These are phyloP conservation scores for Lablab purpureus DNA, from an alignment of 306 rosid species.

Conservation along the genomic window DNA sequence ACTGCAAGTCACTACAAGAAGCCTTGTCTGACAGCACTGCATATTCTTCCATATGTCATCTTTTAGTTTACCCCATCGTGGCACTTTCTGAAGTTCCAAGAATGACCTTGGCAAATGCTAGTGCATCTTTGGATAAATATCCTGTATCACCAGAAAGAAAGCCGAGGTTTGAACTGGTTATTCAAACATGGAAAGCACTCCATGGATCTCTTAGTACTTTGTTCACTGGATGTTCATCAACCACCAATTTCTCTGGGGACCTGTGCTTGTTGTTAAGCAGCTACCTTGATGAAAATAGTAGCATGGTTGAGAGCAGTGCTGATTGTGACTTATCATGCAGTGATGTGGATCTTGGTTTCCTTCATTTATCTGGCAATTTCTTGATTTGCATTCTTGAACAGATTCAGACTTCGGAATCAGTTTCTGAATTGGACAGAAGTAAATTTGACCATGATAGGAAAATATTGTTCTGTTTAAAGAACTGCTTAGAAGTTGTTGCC, in stretches of 20 bases:
- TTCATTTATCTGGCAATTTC: slow-evolving; percentile 63
- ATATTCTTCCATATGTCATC: slow-evolving; percentile 53
- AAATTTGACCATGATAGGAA: slow-evolving; percentile 40
- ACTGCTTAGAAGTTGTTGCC: slow-evolving; percentile 59
- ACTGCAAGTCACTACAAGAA: slow-evolving; percentile 50
- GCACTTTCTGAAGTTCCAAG: slow-evolving; percentile 52
- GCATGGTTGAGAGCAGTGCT: slow-evolving; percentile 42
- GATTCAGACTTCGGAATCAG: slow-evolving; percentile 50
- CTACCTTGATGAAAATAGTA: slow-evolving; percentile 60
- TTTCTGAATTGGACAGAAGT: slow-evolving; percentile 46
- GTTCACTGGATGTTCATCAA: slow-evolving; percentile 50
- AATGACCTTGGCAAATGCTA: slow-evolving; percentile 45
- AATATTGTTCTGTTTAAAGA: slow-evolving; percentile 45
- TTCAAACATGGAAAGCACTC: slow-evolving; percentile 75
- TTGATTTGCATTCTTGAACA: slow-evolving; percentile 62
- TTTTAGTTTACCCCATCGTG: slow-evolving; percentile 73
- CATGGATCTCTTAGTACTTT: slow-evolving; percentile 61
- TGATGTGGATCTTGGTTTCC: slow-evolving; percentile 49
- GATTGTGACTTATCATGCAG: slow-evolving; percentile 49
- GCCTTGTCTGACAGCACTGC: slow-evolving; percentile 54
- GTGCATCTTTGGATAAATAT: slow-evolving; percentile 45
- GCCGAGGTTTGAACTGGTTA: slow-evolving; percentile 55
- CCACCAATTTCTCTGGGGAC: slow-evolving; percentile 60
- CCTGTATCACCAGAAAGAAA: slow-evolving; percentile 46
- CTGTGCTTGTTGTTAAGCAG: slow-evolving; percentile 54